Conservation (phyloP, 2,329 filamentous ascomycete species). For the Allantophomopsis cytisporea region DNA sequence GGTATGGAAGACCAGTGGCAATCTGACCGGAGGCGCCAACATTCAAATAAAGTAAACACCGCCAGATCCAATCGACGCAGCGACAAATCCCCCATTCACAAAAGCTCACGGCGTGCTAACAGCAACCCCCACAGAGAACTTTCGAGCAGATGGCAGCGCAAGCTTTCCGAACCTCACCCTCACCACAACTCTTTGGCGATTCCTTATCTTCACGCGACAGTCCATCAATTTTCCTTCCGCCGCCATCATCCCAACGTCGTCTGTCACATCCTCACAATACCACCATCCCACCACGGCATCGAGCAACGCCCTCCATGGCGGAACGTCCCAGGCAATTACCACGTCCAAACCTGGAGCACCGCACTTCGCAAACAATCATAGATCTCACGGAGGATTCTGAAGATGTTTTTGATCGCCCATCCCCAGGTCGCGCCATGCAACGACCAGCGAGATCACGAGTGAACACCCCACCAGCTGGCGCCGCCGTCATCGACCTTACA, state of each 20-base stretch:
- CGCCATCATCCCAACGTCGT: conserved; percentile 8
- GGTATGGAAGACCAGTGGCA: too few relatives aligned
- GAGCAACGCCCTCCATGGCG: conserved; percentile 11
- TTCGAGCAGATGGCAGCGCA: not conserved
- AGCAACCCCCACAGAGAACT: not conserved
- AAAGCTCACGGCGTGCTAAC: too few relatives aligned
- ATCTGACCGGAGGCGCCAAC: too few relatives aligned
- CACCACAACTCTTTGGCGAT: not conserved
- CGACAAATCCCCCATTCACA: too few relatives aligned
- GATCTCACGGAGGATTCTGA: conserved; percentile 18
- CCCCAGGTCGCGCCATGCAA: not conserved
- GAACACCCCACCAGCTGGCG: too few relatives aligned
- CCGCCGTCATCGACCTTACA: conserved; percentile 36
- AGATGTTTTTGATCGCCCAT: conserved; percentile 3
- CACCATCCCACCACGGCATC: conserved; percentile 3
- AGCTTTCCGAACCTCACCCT: conserved; percentile 3
- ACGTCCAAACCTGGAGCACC: conserved; percentile 11
- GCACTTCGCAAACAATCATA: conserved; percentile 15
- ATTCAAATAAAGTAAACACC: too few relatives aligned
- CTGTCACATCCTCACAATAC: conserved; percentile 14
- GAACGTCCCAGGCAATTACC: conserved; percentile 6
- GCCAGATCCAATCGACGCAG: too few relatives aligned
- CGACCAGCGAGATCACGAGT: too few relatives aligned
- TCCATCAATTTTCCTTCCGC: not conserved
- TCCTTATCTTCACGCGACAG: not conserved